Evolutionary conservation across 2,329 filamentous ascomycete species (phyloP).

Genomic region (Beauveria scarabaeidicola): DNA sequence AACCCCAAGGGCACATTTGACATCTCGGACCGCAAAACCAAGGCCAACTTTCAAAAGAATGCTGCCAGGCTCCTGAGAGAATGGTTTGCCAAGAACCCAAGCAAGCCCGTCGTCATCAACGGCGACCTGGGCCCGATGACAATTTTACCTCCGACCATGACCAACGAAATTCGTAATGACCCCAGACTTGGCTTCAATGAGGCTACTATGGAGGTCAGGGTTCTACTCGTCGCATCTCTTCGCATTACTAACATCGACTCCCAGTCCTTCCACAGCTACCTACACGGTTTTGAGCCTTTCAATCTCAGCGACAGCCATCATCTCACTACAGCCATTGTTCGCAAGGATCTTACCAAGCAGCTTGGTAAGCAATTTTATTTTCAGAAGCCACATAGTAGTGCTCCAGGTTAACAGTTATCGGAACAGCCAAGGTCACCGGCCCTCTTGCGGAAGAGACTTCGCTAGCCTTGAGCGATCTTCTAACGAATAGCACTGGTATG

Average conservation of each 20-base stretch:
- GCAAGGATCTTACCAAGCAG: constrained; percentile 15
- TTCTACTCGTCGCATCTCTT: not conserved
- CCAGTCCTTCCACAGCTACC: constrained; percentile 12
- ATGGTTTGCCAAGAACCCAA: constrained; percentile 11
- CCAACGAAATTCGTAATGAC: constrained; percentile 18
- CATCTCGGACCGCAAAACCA: not conserved
- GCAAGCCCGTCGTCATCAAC: constrained; percentile 5
- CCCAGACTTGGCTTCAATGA: constrained; percentile 14
- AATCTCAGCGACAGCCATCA: not conserved
- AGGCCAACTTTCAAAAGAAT: not conserved
- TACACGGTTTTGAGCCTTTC: constrained; percentile 15
- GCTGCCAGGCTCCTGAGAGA: not conserved
- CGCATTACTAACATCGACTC: not conserved
- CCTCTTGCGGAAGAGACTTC: constrained; percentile 10
- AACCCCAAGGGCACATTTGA: constrained; percentile 11
- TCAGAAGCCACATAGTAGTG: not conserved
- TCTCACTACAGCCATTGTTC: constrained; percentile 12
- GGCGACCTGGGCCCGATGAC: constrained; percentile 15
- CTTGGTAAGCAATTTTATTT: constrained; percentile 11
- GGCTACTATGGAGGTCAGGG: constrained; percentile 1
- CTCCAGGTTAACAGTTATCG: not conserved
- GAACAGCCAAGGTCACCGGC: constrained; percentile 8
- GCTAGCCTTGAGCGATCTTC: constrained; percentile 5
- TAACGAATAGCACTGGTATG: constrained; percentile 7
- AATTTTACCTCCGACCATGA: constrained; percentile 14